A percentile compares a stretch with the other conserved stretches of the same genome.
Evolutionary conservation across 176 grass and related monocot species (phyloP).

Genomic region (Hsuehochloa calcarea): DNA sequence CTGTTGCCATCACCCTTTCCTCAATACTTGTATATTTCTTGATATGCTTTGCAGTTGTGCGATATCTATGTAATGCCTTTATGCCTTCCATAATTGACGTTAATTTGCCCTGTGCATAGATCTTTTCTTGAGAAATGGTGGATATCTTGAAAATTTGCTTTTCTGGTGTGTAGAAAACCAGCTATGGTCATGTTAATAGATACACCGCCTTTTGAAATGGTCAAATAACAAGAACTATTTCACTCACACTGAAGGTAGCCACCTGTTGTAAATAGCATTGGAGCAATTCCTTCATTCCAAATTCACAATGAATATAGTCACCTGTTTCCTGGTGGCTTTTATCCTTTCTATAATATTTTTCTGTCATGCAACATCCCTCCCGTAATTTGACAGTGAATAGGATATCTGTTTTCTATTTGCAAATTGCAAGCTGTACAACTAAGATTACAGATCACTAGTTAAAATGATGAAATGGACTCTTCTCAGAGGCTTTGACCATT

Average conservation of each 20-base stretch:
- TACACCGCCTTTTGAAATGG: neutral
- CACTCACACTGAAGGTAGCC: neutral
- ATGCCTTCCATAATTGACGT: neutral
- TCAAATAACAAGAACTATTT: neutral
- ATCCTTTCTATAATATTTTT: neutral
- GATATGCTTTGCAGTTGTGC: neutral
- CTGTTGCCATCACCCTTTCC: neutral
- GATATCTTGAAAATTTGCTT: conserved; percentile 1
- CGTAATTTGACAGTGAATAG: neutral
- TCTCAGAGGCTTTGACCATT: neutral
- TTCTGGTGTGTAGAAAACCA: neutral
- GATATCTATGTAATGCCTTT: neutral
- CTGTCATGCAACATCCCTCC: neutral
- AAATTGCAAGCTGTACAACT: neutral
- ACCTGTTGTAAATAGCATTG: too few species aligned
- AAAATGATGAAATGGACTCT: conserved; percentile 2
- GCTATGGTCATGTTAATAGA: neutral
- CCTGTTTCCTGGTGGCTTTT: neutral
- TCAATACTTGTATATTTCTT: neutral
- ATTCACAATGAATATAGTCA: neutral
- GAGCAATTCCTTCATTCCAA: too few species aligned
- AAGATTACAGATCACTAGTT: neutral
- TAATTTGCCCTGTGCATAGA: neutral
- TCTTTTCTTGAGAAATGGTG: neutral
- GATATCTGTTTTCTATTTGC: too few species aligned